Base-by-base conservation (phyloP, 2,329 filamentous ascomycete species). In the Spiromastix sp. region DNA sequence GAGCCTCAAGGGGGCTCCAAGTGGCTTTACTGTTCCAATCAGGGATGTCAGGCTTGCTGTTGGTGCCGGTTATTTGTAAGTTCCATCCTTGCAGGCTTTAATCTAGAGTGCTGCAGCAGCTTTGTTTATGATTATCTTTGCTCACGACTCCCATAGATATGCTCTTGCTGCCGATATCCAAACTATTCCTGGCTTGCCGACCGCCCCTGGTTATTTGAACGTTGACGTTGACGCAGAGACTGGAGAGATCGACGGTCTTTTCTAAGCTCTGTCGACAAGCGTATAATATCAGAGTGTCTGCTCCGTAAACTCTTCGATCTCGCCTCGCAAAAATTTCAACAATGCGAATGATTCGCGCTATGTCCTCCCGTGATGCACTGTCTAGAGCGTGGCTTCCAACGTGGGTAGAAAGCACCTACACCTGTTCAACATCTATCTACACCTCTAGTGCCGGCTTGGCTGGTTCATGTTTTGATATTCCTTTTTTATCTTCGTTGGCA, bases 101-200 rank as follows among this genome's bases (percentile, higher is more conserved):
- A 6, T 15, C 10, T 35, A 20, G 17, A 3, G n/a, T 29, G 7
- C 21, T 24, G 7, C 21, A 24, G n/a, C 21, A 7, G n/a, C 21
- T 24, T 7, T 7, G 21, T 24, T 24, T 24, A 7, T n/a, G 7
- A 24, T 24, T 24, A 24, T 24, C 7, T 24, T 53, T 42, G 47
- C 61, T 70, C 55, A 70, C 44, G 33, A 5, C 5, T 13, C 21
- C 36, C 30, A 29, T 46, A 82, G 81, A 36, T 95, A 94, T 50
- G 91, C 91, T 5, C 72, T 96, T 42, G 91, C 91, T 36, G 91
- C 91, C 10, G 91, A 98, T 55, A 96, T 98, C 47, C 91, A 96
- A 69, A 98, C 91, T 2, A 98, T 98, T 45, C 91, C 91, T 10
- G 91, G 91, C 42, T 68, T 98, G 45, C 89, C 89, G 7, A 96